phyloP scores from a whole-genome alignment of 2,329 filamentous ascomycete genomes.

The Nakataea oryzae region DNA sequence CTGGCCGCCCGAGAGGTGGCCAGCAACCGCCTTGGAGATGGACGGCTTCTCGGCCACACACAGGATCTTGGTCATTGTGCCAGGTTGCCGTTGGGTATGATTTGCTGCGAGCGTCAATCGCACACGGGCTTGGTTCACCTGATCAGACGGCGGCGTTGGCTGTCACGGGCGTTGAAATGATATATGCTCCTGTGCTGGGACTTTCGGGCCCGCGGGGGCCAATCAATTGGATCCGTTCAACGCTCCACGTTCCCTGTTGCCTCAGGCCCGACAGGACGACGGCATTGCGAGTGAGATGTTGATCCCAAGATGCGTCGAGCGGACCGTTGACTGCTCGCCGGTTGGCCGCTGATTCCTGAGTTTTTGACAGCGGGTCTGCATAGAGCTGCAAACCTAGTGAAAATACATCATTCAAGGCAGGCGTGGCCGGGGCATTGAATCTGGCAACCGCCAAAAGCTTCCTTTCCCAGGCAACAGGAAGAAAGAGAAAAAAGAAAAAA shows the following conservation, averaged over 20 bases:
- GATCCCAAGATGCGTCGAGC: not conserved
- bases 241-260: not conserved
- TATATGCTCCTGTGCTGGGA: too few species aligned
- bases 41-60: constrained; percentile 66
- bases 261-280: not conserved
- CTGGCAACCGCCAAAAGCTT: too few species aligned
- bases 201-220: too few species aligned
- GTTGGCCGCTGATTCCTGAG: not conserved
- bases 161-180: too few species aligned
- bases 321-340: not conserved
- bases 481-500: too few species aligned
- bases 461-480: too few species aligned
- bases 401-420: too few species aligned
- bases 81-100: not conserved
- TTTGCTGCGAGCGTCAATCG: not conserved
- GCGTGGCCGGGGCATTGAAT: too few species aligned
- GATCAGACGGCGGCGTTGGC: not conserved
- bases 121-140: not conserved
- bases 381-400: too few species aligned
- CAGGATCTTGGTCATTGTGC: constrained; percentile 39
- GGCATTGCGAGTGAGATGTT: not conserved
- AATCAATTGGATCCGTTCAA: not conserved
- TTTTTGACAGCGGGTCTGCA: too few species aligned
- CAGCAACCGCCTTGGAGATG: constrained; percentile 88
- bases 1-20: constrained; percentile 72